Base-by-base conservation (phyloP, 441 rosid genomes). In the Iberis amara region DNA sequence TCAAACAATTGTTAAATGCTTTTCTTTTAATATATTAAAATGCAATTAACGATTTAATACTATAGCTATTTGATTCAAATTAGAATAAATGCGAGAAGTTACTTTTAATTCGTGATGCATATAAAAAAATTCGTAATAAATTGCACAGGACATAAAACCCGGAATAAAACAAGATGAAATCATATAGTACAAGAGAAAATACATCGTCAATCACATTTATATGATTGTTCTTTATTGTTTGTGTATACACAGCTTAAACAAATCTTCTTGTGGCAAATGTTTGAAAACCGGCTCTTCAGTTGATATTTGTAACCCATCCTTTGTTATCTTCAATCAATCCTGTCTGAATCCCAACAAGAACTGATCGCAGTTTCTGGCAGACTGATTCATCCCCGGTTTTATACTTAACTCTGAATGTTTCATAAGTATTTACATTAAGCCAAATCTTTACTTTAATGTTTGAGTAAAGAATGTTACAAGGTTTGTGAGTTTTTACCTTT, bases 291-390 rank as follows among this genome's bases (percentile, higher is more conserved):
- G 55, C 31, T 32, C 50, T 21, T 69, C 54, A 70, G 35, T 68
- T 39, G 39, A 91, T 54, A 73, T 74, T 63, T 8, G 73, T 40
- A 21, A 57, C 69, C 96, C 98, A 90, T 40, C 90, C 90, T 39
- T 80, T 77, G 31, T 67, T 78, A 39, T 90, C 98, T 61, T 81
- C 81, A 13, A 73, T 57, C 2, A 47, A 21, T 23, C 98, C 98
- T 21, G 61, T 81, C 64, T 85, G 85, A 13, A 90, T 78, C 13
- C 92, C 87, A 2, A 76, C 82, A 7, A 90, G 92, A 23, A 62
- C 72, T 0, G 78, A 56, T 54, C 77, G 72, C 43, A 90, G 65
- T 68, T 83, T 70, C 63, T 62, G 42, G 47, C 77, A 59, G 47
- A 79, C 77, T 11, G 79, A 68, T 35, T 69, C 57, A 28, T 59